Conservation (phyloP, 768 basidiomycete genomes). For the Collybiopsis luxurians region DNA sequence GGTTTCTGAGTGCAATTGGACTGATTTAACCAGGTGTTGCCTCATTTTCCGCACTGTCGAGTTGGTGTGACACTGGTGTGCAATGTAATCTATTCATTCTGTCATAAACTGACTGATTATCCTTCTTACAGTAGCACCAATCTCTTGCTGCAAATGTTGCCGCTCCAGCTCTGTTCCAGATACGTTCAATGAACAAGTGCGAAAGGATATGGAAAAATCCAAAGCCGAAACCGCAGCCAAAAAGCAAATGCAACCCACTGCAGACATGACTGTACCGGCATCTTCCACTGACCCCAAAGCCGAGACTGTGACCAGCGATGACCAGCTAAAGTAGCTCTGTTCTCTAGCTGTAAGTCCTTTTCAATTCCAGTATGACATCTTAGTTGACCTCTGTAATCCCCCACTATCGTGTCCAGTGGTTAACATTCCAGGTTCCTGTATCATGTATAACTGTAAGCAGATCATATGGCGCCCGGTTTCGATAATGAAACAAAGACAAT, state of each 20-base stretch:
- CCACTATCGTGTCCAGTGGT: too few species aligned
- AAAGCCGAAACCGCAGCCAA: slow-evolving; percentile 4
- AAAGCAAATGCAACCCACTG: slow-evolving; percentile 12
- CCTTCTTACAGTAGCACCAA: not conserved
- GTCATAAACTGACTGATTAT: not conserved
- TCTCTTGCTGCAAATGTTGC: not conserved
- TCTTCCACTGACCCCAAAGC: not conserved
- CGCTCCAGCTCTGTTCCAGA: not conserved
- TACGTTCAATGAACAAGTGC: not conserved
- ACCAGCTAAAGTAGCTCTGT: too few species aligned
- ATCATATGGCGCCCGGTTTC: too few species aligned
- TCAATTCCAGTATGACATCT: too few species aligned
- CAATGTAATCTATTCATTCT: not conserved
- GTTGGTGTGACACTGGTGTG: slow-evolving; percentile 4
- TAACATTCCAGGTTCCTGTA: too few species aligned
- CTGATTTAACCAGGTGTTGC: not conserved
- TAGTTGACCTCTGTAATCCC: too few species aligned
- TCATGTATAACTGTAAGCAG: too few species aligned
- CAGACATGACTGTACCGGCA: not conserved
- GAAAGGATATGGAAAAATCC: not conserved
- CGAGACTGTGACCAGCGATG: not conserved
- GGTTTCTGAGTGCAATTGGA: too few species aligned
- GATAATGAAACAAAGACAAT: too few species aligned
- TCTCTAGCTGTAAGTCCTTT: too few species aligned
- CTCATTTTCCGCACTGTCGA: not conserved